phyloP scores from a whole-genome alignment of 768 basidiomycete species.

The Suillus subluteus region DNA sequence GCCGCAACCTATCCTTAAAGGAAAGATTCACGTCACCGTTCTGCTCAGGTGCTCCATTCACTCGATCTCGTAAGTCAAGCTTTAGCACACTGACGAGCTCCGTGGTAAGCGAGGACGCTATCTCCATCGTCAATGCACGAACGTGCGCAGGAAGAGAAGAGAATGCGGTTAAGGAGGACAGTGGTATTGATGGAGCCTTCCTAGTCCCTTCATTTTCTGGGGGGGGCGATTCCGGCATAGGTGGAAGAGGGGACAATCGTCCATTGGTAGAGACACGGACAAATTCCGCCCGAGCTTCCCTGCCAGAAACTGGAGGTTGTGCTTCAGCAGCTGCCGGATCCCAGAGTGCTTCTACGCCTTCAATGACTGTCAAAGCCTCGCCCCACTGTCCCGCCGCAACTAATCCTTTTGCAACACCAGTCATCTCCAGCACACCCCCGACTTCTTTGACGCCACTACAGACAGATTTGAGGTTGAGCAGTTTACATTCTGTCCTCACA shows the following conservation, averaged over 20 bases:
- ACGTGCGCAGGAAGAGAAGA: conserved; percentile 76
- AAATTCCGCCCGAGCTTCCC: conserved; percentile 13
- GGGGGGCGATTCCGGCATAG: conserved; percentile 39
- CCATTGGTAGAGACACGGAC: conserved; percentile 21
- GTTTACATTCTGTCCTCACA: conserved; percentile 63
- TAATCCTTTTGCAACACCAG: conserved; percentile 67
- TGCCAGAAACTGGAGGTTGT: conserved; percentile 10
- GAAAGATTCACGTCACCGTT: conserved; percentile 40
- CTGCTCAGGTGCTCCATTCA: conserved; percentile 30
- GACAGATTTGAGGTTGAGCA: conserved; percentile 63
- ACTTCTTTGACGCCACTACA: conserved; percentile 66
- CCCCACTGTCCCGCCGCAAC: conserved; percentile 90
- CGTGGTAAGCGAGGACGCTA: conserved; percentile 73
- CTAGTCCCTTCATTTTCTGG: conserved; percentile 23
- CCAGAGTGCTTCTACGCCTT: conserved; percentile 68
- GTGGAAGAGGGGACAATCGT: conserved; percentile 34
- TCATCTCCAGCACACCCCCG: conserved; percentile 76
- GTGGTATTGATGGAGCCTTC: conserved; percentile 47
- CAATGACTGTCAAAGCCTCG: conserved; percentile 77
- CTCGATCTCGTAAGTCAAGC: conserved; percentile 63
- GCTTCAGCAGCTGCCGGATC: conserved; percentile 23
- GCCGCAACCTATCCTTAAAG: conserved; percentile 66
- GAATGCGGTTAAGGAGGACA: conserved; percentile 75
- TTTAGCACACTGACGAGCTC: conserved; percentile 77
- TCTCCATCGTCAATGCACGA: conserved; percentile 70